Evolutionary conservation across 352 stramenopile genomes (phyloP), one percentile per base, ranked within the genome.

Genomic region (Sclerospora graminicola): DNA sequence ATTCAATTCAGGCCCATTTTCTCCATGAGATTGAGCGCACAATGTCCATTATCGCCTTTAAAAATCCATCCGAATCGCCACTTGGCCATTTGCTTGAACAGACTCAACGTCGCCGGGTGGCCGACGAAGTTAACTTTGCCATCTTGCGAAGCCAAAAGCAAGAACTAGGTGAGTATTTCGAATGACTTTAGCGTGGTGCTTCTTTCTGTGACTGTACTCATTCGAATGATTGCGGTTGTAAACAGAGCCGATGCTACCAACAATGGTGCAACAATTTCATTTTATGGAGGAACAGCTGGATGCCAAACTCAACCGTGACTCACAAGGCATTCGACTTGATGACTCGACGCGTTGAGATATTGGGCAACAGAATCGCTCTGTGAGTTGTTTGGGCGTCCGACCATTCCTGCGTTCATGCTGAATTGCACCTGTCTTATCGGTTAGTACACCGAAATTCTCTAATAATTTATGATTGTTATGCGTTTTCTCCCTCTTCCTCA

Each of bases 271-370:
- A 35, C 76, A 88, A 42, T 84, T 84, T 37, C 72, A 83, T 33
- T 88, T 68, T 29, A 83, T 88, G 72, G 69, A 88, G 26, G 54
- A 82, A n/a, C 68, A 88, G 39, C 60, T 88, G 19, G 50, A 79
- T 37, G 41, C 52, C 16, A 88, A 88, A 46, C 39, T 84, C 18
- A 75, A 74, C 36, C 75, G 68, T 20, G 50, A 41, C 29, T 64
- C 70, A 8, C 59, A 65, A 23, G 72, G 70, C 6, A 76, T 85
- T 45, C 54, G 33, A 34, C 38, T 72, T 44, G 57, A 81, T 38
- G 62, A 80, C 8, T 53, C 54, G 20, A 53, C 62, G 15, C 40
- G 44, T 29, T 66, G 61, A 43, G 16, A 19, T 38, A 14, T 8
- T 50, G 11, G 31, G 34, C 29, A 35, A 23, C 16, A 13, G 24